Evolutionary conservation across 768 basidiomycete species (phyloP).

Genomic region (Glaciozyma antarctica): DNA sequence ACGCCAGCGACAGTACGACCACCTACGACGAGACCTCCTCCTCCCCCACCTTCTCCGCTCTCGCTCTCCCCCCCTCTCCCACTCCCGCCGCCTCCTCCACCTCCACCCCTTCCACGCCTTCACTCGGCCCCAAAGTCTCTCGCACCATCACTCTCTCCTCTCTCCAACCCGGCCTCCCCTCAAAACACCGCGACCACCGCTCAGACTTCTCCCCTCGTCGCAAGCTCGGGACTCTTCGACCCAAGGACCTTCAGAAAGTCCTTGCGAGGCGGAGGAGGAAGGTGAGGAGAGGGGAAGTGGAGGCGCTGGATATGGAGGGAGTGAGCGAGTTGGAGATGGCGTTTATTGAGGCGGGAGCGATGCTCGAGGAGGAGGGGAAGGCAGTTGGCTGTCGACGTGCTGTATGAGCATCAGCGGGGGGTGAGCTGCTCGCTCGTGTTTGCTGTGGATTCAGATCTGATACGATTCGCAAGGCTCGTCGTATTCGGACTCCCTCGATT

Average conservation of each 20-base stretch:
- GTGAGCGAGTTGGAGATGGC: conserved; percentile 3
- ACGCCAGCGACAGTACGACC: neutral
- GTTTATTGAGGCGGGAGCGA: neutral
- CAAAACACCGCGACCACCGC: conserved; percentile 1
- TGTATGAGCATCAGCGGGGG: conserved; percentile 30
- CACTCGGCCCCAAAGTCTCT: too few species aligned
- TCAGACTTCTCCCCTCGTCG: neutral
- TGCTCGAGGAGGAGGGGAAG: conserved; percentile 14
- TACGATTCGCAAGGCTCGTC: neutral
- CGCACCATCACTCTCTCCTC: neutral
- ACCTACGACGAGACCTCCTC: neutral
- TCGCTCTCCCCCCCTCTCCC: neutral
- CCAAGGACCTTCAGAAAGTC: neutral
- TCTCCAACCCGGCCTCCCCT: conserved; percentile 4
- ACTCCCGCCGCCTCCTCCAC: neutral
- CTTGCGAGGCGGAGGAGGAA: neutral
- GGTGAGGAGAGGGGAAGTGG: neutral
- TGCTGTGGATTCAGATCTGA: too few species aligned
- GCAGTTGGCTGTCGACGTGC: conserved; percentile 11
- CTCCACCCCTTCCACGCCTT: neutral
- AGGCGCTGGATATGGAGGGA: neutral
- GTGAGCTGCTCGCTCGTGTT: too few species aligned
- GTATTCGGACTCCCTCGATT: neutral
- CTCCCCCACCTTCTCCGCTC: neutral
- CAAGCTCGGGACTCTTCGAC: neutral